A percentile compares a stretch with the other conserved stretches of the same genome.
These are phyloP conservation scores for Leavenworthia alabamica DNA, from an alignment of 345 rosid genomes.

Conservation along the genomic window DNA sequence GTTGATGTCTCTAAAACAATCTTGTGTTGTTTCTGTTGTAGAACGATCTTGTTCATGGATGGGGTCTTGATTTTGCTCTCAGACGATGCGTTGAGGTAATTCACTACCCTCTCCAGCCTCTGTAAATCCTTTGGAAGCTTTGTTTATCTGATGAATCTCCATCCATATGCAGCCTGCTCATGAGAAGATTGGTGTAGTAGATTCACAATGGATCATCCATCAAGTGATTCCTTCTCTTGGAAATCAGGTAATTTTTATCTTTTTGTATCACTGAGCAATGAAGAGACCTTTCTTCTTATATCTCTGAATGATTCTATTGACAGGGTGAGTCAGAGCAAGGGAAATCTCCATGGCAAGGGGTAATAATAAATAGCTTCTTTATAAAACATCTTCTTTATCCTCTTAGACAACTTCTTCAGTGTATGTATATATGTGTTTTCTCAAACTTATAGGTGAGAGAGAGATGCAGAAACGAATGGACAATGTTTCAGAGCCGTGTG, in stretches of 20 bases:
- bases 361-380: conserved; percentile 20
- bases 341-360: conserved; percentile 88
- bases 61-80: conserved; percentile 98
- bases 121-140: background rate
- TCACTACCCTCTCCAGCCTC: background rate
- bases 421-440: background rate
- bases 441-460: conserved; percentile 56
- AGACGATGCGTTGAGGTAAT: conserved; percentile 79
- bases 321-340: conserved; percentile 68
- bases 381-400: background rate
- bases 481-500: conserved; percentile 64
- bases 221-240: conserved; percentile 90
- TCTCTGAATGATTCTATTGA: background rate
- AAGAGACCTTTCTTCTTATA: background rate
- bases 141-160: background rate
- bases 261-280: background rate
- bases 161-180: conserved; percentile 68
- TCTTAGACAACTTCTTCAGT: conserved; percentile 11
- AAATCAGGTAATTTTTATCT: conserved; percentile 50
- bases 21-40: conserved; percentile 30
- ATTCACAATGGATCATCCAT: conserved; percentile 96
- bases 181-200: conserved; percentile 91
- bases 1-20: background rate
- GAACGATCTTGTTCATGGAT: conserved; percentile 99
- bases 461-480: conserved; percentile 81